Conservation (phyloP, 2,329 filamentous ascomycete genomes). For the Xylariaceae sp. region DNA sequence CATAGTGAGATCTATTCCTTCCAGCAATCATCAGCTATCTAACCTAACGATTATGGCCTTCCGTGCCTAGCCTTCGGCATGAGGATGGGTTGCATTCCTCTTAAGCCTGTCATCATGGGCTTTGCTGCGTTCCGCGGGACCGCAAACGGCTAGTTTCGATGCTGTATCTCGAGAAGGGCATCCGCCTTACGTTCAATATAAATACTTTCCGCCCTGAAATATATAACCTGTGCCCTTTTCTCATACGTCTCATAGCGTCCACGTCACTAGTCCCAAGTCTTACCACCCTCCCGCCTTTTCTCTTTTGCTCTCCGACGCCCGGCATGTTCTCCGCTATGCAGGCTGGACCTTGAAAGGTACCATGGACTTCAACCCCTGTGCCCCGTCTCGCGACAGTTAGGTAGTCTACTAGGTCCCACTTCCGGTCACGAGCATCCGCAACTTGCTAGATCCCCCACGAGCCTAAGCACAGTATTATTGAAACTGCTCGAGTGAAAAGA, state of each 20-base stretch:
- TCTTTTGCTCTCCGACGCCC: neutral
- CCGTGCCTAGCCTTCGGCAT: too few species aligned
- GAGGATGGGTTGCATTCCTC: too few species aligned
- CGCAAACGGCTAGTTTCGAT: neutral
- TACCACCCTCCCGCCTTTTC: constrained; percentile 6
- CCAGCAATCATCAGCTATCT: too few species aligned
- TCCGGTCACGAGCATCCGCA: constrained; percentile 21
- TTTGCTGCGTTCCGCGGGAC: neutral
- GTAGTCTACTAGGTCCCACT: constrained; percentile 18
- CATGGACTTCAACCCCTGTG: constrained; percentile 9
- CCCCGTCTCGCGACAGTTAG: constrained; percentile 11
- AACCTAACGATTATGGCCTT: neutral
- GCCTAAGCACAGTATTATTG: neutral
- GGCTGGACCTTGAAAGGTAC: constrained; percentile 5
- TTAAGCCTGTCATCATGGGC: neutral
- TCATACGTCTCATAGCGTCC: constrained; percentile 2
- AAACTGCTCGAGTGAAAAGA: too few species aligned
- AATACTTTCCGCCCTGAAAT: too few species aligned
- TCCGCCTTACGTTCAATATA: neutral
- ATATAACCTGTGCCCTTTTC: neutral
- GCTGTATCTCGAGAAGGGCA: neutral
- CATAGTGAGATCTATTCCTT: too few species aligned
- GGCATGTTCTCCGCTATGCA: too few species aligned
- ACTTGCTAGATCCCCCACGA: constrained; percentile 23
- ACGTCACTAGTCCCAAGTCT: constrained; percentile 14